Evolutionary conservation across 306 rosid genomes (phyloP).

Genomic region (Purshia tridentata): DNA sequence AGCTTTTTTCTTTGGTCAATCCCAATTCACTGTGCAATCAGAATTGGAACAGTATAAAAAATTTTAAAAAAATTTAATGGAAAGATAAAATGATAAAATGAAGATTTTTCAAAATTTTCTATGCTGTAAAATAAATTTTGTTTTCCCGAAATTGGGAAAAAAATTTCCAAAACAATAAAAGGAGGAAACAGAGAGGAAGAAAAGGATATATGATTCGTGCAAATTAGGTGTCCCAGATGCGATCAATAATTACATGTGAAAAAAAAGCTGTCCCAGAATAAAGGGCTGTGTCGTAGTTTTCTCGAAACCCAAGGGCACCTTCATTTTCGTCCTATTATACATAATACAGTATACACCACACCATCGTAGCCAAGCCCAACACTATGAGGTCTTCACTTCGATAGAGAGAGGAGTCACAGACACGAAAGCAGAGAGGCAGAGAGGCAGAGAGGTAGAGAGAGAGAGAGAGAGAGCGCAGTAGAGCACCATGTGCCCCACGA

Average conservation of each 20-base stretch:
- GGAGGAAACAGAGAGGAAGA: fast-evolving
- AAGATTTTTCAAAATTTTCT: too few relatives aligned
- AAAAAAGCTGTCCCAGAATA: background rate
- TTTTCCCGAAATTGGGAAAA: background rate
- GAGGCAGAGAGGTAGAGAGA: background rate
- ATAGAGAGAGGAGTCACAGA: background rate
- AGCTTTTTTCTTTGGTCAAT: too few relatives aligned
- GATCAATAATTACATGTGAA: background rate
- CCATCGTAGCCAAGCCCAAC: background rate
- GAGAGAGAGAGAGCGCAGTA: background rate
- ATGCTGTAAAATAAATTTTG: background rate
- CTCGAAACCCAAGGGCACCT: conserved; percentile 10
- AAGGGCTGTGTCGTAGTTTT: background rate
- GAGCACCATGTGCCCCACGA: conserved; percentile 47
- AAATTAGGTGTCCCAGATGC: background rate
- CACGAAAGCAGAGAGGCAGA: background rate
- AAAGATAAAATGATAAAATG: too few relatives aligned
- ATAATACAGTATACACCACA: too few relatives aligned
- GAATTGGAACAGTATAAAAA: too few relatives aligned
- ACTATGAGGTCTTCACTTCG: background rate
- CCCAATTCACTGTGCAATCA: too few relatives aligned
- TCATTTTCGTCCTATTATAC: background rate
- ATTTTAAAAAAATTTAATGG: too few relatives aligned
- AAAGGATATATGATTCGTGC: background rate
- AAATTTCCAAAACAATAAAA: background rate